Base-by-base conservation (phyloP, 495 filamentous ascomycete species). In the Peziza echinospora region DNA sequence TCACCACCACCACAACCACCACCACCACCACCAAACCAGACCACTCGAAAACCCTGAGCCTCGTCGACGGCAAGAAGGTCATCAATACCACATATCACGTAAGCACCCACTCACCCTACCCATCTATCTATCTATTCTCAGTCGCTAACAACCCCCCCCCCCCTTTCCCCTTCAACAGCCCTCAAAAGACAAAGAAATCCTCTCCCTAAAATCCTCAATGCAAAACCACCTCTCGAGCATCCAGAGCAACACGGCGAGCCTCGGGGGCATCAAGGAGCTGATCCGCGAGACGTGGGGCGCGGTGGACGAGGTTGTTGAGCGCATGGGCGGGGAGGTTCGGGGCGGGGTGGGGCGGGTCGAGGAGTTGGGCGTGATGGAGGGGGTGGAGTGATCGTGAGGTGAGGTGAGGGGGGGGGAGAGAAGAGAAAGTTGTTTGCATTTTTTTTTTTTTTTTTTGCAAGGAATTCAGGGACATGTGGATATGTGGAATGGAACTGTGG, bases 331-430 rank as follows among this genome's bases (percentile, higher is more conserved):
- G 41, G 22, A 28, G 0, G 63, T 43, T 5, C 62, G 52, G 3
- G 63, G 66, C 40, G 63, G 58, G 0, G 53, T 50, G 34, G 58
- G 60, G 55, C 55, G 58, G 16, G 62, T 60, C 40, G 61, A 57
- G 45, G 54, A 60, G 47, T 46, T 64, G 7, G 61, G 61, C 30
- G 60, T 55, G 3, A 62, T 50, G 9, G 50, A 13, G 9, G 13
- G 53, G 25, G 49, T 48, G 42, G 40, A 47, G 0, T 43, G 30
- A 37, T 2, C 9, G 30, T 13, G 13, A 2, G 30, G 6, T 37
- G 30, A 17, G 30, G 6, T 1, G 16, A 13, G 2, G 30, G 30
- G 30, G 5, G 17, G 30, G 5, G 19, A 7, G 13, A 17, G 4
- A 13, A 13, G 30, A 17, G n/a, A 13, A 37, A 13, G 30, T 7